These are phyloP conservation scores for Cornus florida DNA, from an alignment of 148 eudicot genomes.

Conservation along the genomic window DNA sequence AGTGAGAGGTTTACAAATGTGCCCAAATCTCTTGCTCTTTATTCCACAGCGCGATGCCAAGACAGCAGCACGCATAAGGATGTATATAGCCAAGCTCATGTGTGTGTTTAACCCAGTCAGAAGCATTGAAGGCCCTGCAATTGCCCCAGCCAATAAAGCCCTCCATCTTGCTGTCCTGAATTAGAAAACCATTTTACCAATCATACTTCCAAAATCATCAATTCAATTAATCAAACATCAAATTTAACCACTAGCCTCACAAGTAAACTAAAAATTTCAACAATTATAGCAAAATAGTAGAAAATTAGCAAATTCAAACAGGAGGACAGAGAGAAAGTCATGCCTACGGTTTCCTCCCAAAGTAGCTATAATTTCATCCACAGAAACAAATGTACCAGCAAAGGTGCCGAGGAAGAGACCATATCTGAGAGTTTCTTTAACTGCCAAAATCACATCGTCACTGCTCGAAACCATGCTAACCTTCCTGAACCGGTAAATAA, in stretches of 20 bases:
- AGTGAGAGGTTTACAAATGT: constrained; percentile 83
- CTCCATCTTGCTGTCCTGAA: constrained; percentile 98
- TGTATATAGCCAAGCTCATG: constrained; percentile 88
- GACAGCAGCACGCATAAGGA: constrained; percentile 95
- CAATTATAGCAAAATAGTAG: background rate
- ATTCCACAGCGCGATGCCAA: constrained; percentile 99
- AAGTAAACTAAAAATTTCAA: too few relatives aligned
- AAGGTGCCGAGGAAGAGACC: constrained; percentile 91
- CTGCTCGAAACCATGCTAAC: constrained; percentile 41
- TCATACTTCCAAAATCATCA: constrained; percentile 5
- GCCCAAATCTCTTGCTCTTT: constrained; percentile 87
- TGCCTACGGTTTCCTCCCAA: constrained; percentile 90
- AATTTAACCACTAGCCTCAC: background rate
- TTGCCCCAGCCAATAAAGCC: constrained; percentile 82
- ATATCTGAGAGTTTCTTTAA: constrained; percentile 85
- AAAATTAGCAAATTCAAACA: background rate
- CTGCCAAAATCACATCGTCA: constrained; percentile 58
- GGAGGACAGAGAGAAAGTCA: constrained; percentile 10
- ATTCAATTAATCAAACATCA: background rate
- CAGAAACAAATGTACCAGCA: constrained; percentile 90
- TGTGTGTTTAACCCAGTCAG: constrained; percentile 88
- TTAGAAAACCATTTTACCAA: constrained; percentile 16
- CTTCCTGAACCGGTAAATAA: constrained; percentile 42
- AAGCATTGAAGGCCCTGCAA: constrained; percentile 99
- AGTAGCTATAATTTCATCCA: constrained; percentile 83